Percentiles rank a stretch among this genome's conserved stretches.
phyloP scores from a whole-genome alignment of 2,329 filamentous ascomycete genomes.

The Cladosporium sp. region DNA sequence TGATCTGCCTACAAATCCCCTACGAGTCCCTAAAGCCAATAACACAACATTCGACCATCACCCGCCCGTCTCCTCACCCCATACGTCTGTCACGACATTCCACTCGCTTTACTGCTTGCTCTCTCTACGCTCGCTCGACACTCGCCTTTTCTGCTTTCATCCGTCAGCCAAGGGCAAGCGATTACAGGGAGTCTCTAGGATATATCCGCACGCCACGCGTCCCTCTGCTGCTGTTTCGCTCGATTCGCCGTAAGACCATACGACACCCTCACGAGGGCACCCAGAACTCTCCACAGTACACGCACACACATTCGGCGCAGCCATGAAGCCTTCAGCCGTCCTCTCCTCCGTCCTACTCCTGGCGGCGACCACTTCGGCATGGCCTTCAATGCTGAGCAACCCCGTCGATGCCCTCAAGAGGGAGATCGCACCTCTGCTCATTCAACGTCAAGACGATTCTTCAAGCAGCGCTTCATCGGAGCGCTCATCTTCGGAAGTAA shows the following conservation, averaged over 20 bases:
- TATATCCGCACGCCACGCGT: slow-evolving; percentile 10
- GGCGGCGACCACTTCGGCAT: slow-evolving; percentile 36
- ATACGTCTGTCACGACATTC: slow-evolving; percentile 13
- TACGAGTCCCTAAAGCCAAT: neutral
- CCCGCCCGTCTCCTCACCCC: slow-evolving; percentile 3
- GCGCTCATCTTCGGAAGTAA: slow-evolving; percentile 22
- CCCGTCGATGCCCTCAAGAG: slow-evolving; percentile 32
- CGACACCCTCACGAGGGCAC: slow-evolving; percentile 12
- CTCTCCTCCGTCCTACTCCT: slow-evolving; percentile 37
- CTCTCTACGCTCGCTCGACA: neutral
- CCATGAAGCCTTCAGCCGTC: slow-evolving; percentile 39
- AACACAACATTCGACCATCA: neutral
- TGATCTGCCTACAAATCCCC: slow-evolving; percentile 9
- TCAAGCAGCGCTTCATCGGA: slow-evolving; percentile 27
- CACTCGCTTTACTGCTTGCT: slow-evolving; percentile 5
- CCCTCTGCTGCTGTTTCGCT: slow-evolving; percentile 6
- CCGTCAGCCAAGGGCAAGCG: neutral
- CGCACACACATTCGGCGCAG: slow-evolving; percentile 23
- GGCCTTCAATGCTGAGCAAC: slow-evolving; percentile 31
- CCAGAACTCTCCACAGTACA: neutral
- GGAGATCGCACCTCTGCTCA: slow-evolving; percentile 31
- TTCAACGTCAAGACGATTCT: slow-evolving; percentile 31
- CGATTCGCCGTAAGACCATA: neutral
- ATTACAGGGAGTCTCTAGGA: neutral
- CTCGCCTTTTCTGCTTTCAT: neutral